These are phyloP conservation scores for Phytophthora lateralis DNA, from an alignment of 352 stramenopile genomes.

Conservation along the genomic window DNA sequence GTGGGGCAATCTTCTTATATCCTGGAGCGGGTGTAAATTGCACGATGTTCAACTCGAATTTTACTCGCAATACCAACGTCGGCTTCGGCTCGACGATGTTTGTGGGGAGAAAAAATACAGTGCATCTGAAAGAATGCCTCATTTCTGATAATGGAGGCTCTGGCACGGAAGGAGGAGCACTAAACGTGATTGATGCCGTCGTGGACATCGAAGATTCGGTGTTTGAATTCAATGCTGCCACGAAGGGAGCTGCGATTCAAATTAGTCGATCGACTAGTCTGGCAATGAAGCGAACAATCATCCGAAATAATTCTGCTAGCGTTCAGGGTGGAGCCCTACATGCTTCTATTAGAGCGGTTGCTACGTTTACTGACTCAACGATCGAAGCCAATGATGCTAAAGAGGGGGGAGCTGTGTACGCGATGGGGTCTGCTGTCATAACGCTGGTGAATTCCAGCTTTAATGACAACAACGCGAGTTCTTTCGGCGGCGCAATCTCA, in stretches of 20 bases:
- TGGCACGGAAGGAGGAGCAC: conserved; percentile 45
- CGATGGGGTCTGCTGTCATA: conserved; percentile 43
- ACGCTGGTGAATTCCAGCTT: conserved; percentile 17
- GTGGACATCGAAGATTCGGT: conserved; percentile 38
- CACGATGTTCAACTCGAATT: conserved; percentile 32
- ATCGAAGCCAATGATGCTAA: conserved; percentile 47
- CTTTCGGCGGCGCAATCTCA: conserved; percentile 55
- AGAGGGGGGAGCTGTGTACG: conserved; percentile 56
- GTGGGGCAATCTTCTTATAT: conserved; percentile 52
- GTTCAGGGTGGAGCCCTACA: conserved; percentile 53
- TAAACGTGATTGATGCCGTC: conserved; percentile 51
- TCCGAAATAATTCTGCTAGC: conserved; percentile 46
- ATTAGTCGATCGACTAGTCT: conserved; percentile 45
- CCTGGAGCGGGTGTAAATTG: conserved; percentile 36
- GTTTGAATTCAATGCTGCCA: conserved; percentile 50
- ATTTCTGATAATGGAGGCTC: conserved; percentile 43
- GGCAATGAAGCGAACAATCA: conserved; percentile 25
- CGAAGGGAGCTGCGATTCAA: conserved; percentile 54
- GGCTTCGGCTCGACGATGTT: conserved; percentile 58
- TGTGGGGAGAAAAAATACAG: conserved; percentile 56
- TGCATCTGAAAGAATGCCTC: conserved; percentile 22
- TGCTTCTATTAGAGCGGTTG: conserved; percentile 48
- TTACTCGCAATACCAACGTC: conserved; percentile 53
- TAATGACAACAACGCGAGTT: conserved; percentile 34
- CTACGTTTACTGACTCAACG: conserved; percentile 30